Evolutionary conservation across 1,139 yeast genomes (phyloP), one percentile per base, ranked within the genome.

Genomic region (Blastobotrys raffinosifermentans): DNA sequence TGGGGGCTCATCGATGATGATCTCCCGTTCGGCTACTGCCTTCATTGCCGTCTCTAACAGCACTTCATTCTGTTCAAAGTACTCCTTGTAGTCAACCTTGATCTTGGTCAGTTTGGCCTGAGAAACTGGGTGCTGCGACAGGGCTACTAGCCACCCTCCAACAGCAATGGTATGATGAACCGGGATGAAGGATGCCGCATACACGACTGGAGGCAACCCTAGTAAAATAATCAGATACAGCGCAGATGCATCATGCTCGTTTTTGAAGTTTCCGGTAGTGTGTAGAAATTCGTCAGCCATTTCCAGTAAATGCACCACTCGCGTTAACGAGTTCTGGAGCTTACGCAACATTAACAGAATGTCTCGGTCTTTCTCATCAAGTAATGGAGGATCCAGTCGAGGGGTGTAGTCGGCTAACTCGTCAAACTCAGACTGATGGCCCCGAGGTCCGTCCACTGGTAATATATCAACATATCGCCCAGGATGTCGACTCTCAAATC

Each of bases 1-100:
- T 34, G 79, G 80, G 0, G 85, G 80, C 42, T 81, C 91, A 53
- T 84, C 94, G 20, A 84, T 67, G 10, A 82, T 68, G 22, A 80
- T 70, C 41, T 74, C 77, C 22, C 59, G 55, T 31, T 73, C 55
- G 35, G 71, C 74, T 31, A 67, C 64, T 31, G 59, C 51, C 29
- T 60, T 55, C 9, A 62, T 45, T 8, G 56, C 23, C 21, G 46
- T 35, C 17, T 44, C 49, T 35, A 51, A 36, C 20, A 41, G 48
- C 25, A 41, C 41, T 27, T 50, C 56, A 25, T 41, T 39, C 20
- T 35, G 40, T 32, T 45, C 47, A 25, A 52, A 46, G 30, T 54
- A 50, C 10, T 47, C 49, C 31, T 43, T 43, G 20, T 45, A 34
- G 22, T 49, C 29, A 15, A 43, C 40, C 29, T 41, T 32, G 18